phyloP scores from a whole-genome alignment of 805 yeast species.

The Vanderwaltozyma verrucispora region DNA sequence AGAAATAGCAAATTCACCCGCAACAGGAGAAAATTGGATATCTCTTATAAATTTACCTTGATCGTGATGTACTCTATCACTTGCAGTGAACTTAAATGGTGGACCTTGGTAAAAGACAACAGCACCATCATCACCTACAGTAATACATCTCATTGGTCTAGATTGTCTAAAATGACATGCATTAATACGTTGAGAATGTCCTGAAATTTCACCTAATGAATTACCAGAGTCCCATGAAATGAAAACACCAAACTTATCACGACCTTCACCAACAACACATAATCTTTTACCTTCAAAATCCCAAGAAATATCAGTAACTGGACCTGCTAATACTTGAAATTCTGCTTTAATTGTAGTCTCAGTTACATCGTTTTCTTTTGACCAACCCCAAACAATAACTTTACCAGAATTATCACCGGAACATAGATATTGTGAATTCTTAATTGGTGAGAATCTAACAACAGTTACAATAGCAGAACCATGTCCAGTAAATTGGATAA shows the following conservation, averaged over 20 bases:
- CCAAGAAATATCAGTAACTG: slow-evolving; percentile 80
- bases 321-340: slow-evolving; percentile 68
- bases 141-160: slow-evolving; percentile 88
- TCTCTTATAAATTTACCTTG: slow-evolving; percentile 61
- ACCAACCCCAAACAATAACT: slow-evolving; percentile 77
- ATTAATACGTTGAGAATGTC: slow-evolving; percentile 76
- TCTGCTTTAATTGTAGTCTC: slow-evolving; percentile 60
- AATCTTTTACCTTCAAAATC: slow-evolving; percentile 78
- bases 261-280: slow-evolving; percentile 92
- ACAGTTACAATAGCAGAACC: slow-evolving; percentile 56
- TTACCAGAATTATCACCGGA: slow-evolving; percentile 89
- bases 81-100: slow-evolving; percentile 76
- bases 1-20: slow-evolving; percentile 55
- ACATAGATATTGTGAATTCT: slow-evolving; percentile 76
- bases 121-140: slow-evolving; percentile 83
- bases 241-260: slow-evolving; percentile 84
- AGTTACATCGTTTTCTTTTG: slow-evolving; percentile 36
- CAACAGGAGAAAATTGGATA: slow-evolving; percentile 67
- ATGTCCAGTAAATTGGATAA: slow-evolving; percentile 66
- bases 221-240: slow-evolving; percentile 93
- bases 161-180: slow-evolving; percentile 76
- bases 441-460: slow-evolving; percentile 67
- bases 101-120: slow-evolving; percentile 85
- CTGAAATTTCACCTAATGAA: slow-evolving; percentile 92
- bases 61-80: slow-evolving; percentile 63